Conservation (phyloP, 129 eudicot species). For the Artemisia argyi region DNA sequence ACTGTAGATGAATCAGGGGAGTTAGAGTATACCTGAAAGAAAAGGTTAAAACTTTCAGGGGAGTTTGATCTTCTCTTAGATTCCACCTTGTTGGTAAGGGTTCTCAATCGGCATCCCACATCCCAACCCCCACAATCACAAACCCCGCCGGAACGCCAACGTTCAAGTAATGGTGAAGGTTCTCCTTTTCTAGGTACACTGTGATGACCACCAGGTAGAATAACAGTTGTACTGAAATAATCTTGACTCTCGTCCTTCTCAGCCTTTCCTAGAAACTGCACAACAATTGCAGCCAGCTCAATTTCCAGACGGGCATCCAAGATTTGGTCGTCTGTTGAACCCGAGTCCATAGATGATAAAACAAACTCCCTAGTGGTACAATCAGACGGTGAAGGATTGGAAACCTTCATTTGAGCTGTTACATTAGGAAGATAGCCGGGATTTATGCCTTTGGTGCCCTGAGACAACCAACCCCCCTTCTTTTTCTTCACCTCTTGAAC, state of each 20-base stretch:
- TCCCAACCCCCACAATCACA: constrained; percentile 99
- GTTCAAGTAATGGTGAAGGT: constrained; percentile 59
- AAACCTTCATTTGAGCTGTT: constrained; percentile 79
- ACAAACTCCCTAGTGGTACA: constrained; percentile 55
- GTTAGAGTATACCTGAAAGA: constrained; percentile 62
- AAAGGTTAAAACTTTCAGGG: constrained; percentile 49
- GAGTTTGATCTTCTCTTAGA: constrained; percentile 23
- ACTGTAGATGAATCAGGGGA: background rate
- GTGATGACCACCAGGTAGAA: constrained; percentile 80
- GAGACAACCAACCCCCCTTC: constrained; percentile 59
- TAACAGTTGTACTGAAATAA: constrained; percentile 47
- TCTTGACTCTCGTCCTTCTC: constrained; percentile 24
- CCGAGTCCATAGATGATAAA: constrained; percentile 44
- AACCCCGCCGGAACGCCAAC: constrained; percentile 83
- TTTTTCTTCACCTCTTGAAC: constrained; percentile 65
- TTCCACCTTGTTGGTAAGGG: constrained; percentile 38
- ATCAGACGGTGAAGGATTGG: constrained; percentile 32
- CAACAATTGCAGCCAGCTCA: constrained; percentile 75
- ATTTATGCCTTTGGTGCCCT: constrained; percentile 44
- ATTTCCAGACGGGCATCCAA: constrained; percentile 43
- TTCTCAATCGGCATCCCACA: constrained; percentile 69
- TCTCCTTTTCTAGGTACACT: constrained; percentile 73
- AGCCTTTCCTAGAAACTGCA: constrained; percentile 38
- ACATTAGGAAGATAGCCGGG: constrained; percentile 58
- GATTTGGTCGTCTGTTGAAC: constrained; percentile 37